Evolutionary conservation across 2,329 filamentous ascomycete genomes (phyloP), one percentile per base, ranked within the genome.

Genomic region (Neonectria punicea): DNA sequence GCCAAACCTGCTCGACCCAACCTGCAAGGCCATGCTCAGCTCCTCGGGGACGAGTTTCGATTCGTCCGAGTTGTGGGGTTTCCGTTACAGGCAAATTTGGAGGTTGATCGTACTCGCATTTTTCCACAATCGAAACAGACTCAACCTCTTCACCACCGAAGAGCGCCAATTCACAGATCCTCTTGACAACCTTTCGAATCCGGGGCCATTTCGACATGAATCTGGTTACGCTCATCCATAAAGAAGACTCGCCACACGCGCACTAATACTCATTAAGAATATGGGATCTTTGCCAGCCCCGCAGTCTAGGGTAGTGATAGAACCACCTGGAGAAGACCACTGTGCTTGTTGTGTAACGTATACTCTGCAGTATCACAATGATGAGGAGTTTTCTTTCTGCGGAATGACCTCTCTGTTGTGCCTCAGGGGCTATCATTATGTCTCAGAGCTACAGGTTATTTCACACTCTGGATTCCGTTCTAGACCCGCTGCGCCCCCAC

Each of bases 201-300:
- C 67, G 64, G 57, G 54, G 54, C 0, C 63, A 70, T 47, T 63
- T 62, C 10, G 49, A 41, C 43, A 61, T 66, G n/a, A 63, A 60
- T 20, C 51, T 70, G 4, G 58, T 70, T 16, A 58, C 68, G 7
- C 53, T 70, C 22, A 50, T 58, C 4, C 64, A 64, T 28, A 68
- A 67, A 53, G 59, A 39, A 59, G 66, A 6, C 36, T 70, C 11
- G 55, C 46, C 11, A 61, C 56, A 14, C 68, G 68, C 14, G 66
- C 53, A 5, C 66, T 66, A 2, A 63, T 61, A 2, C 62, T 68
- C 14, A 66, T 70, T 18, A 70, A 68, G 58, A 68, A 60, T 22
- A 13, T 68, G 53, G 68, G 66, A 54, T 60, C 14, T 58, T 63
- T 44, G 54, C 57, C 18, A 8, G 63, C 20, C 25, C 34, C 16